Conservation (phyloP, 2,329 filamentous ascomycete genomes). For the Calonectria hongkongensis region DNA sequence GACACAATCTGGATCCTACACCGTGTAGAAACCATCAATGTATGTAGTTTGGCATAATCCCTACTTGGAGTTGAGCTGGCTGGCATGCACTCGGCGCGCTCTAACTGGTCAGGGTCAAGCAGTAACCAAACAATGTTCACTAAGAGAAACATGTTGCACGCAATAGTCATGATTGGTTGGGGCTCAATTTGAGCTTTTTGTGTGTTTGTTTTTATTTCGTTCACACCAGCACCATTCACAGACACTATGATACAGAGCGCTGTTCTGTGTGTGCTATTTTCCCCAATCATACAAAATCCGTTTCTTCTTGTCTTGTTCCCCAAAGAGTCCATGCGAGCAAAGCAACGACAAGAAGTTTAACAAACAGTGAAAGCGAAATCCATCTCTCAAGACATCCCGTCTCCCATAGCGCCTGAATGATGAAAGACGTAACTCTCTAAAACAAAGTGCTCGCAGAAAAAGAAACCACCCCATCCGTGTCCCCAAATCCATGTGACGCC, state of each 20-base stretch:
- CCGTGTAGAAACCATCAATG: no score
- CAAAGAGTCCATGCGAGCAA: conserved; percentile 37
- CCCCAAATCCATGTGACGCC: conserved; percentile 45
- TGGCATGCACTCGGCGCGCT: neutral
- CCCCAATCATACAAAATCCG: conserved; percentile 47
- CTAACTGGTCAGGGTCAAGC: neutral
- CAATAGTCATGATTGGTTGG: neutral
- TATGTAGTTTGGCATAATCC: no score
- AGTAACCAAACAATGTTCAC: neutral
- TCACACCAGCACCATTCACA: conserved; percentile 30
- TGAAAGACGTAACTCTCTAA: conserved; percentile 49
- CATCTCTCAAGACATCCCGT: conserved; percentile 38
- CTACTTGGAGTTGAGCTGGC: no score
- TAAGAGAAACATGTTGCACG: neutral
- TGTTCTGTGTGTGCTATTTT: conserved; percentile 29
- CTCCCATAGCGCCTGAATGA: conserved; percentile 48
- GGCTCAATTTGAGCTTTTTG: conserved; percentile 44
- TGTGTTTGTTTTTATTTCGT: conserved; percentile 42
- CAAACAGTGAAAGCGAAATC: conserved; percentile 27
- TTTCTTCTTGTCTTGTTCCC: conserved; percentile 36
- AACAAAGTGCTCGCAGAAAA: conserved; percentile 40
- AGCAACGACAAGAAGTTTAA: conserved; percentile 20
- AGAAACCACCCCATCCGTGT: conserved; percentile 34
- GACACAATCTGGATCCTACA: no score
- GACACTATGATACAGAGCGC: conserved; percentile 45